Base-by-base conservation (phyloP, 192 early-diverging fungal species). In the Backusella macrospora region DNA sequence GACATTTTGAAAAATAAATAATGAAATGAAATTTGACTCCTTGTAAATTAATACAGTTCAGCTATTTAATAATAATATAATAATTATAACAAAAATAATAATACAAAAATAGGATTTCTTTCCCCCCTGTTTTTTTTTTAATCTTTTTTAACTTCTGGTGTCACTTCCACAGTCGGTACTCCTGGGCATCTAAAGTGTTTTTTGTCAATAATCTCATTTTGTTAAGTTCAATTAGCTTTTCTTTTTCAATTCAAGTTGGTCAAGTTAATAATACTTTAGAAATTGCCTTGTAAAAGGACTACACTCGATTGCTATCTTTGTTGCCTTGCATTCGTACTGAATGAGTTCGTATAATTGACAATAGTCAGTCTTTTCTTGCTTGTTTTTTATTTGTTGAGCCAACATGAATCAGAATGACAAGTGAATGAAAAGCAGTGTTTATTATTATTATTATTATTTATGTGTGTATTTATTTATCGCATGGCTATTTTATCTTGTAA, bases 11-110 rank as follows among this genome's bases (percentile, higher is more conserved):
- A 55, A 10, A 26, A 26, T 18, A 59, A 10, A 59, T 18, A 26
- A 26, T 43, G n/a, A 26, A 59, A 59, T 59, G 12, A 59, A 59
- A 59, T 59, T 59, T 59, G 52, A 21, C 52, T 59, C 52, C 52
- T 59, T 23, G 21, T 59, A 18, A 59, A 59, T 59, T 59, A 59
- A 59, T 59, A 23, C 52, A 59, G 21, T 12, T 23, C 0, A 26
- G 52, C 21, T 59, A 59, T 59, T 59, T 59, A 59, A 59, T 59
- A 23, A 26, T 23, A 34, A 13, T 26, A 12, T 26, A 59, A 59
- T 26, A 26, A 59, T 59, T 59, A 26, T 26, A 18, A 21, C 16
- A 3, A 48, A 5, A 52, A 52, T n/a, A 52, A 49, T 18, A 18
- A 18, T 52, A 59, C 18, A 59, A 59, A 59, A 23, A 23, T 12